Conservation (phyloP, 371 early-diverging fungal genomes). For the Mucor indicus region DNA sequence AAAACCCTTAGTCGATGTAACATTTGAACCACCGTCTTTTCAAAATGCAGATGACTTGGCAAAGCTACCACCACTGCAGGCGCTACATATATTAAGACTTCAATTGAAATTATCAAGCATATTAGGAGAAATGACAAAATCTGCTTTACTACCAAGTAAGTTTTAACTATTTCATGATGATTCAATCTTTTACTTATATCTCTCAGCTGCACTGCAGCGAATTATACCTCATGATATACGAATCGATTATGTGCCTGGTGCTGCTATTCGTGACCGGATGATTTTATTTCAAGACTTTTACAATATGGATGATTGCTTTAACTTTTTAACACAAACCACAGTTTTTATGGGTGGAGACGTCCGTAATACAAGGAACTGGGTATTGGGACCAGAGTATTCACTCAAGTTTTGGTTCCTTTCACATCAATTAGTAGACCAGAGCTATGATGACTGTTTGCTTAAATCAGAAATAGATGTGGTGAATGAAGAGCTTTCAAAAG, state of each 20-base stretch:
- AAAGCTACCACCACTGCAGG: constrained; percentile 37
- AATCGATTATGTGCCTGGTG: constrained; percentile 35
- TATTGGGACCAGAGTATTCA: constrained; percentile 34
- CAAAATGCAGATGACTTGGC: constrained; percentile 29
- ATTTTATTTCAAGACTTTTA: constrained; percentile 44
- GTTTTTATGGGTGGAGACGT: constrained; percentile 55
- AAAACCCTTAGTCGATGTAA: constrained; percentile 25
- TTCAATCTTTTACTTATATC: too few relatives aligned
- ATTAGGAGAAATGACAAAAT: constrained; percentile 15
- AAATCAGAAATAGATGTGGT: background rate
- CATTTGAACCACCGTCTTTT: constrained; percentile 22
- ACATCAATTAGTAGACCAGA: constrained; percentile 17
- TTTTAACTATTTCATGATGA: too few relatives aligned
- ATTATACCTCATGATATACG: constrained; percentile 42
- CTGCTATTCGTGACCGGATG: constrained; percentile 34
- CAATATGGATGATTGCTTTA: constrained; percentile 40
- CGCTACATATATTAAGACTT: constrained; percentile 32
- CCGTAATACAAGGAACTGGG: constrained; percentile 47
- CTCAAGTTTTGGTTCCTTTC: constrained; percentile 52
- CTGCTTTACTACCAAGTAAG: constrained; percentile 36
- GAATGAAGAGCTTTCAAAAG: too few relatives aligned
- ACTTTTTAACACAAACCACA: constrained; percentile 35
- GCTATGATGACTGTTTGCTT: constrained; percentile 6
- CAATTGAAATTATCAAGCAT: constrained; percentile 36
- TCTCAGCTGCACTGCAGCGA: constrained; percentile 40